Evolutionary conservation across 163 green algal genomes (phyloP), one percentile per base, ranked within the genome.

Genomic region (Scenedesmus sp.): DNA sequence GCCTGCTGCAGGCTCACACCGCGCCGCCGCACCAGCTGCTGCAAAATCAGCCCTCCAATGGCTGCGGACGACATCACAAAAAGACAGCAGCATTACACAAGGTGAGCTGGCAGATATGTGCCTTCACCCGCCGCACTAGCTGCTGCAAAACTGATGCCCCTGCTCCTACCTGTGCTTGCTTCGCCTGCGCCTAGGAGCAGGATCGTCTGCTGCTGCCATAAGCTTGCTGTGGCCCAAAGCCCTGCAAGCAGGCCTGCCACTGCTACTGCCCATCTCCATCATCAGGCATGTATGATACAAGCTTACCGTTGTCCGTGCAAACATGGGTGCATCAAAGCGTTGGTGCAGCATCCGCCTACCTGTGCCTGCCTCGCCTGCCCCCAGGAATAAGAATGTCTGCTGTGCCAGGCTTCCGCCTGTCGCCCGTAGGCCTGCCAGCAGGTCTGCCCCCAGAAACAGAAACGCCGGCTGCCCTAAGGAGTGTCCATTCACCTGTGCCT

Each of bases 281-380:
- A 46, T 46, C 34, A 46, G 0, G 34, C 34, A 46, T 46, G 34
- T 46, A 46, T 46, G 34, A 46, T 46, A 46, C 34, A 46, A 46
- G 59, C 59, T 15, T 64, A 9, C 8, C 9, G 59, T 64, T 64
- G 8, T 9, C 9, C 1, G 59, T 64, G 59, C 59, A 10, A 9
- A 15, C 9, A 9, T 10, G 34, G 34, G 34, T 46, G 34, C 34
- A 46, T 46, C 34, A 46, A 46, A 46, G 59, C 9, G 59, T 64
- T 9, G 9, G 8, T 64, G 59, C 59, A 64, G 59, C 59, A 55
- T 20, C 56, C 20, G 15, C 62, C 82, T 8, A 79, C 97, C 97
- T 87, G 98, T 97, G 74, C 97, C 97, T 0, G 97, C 97, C 86
- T 96, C 97, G n/a, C 97, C 97, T 12, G 97, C 97, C 9, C 97